A percentile compares a stretch with the other conserved stretches of the same genome.
These are phyloP conservation scores for Bidens hawaiensis DNA, from an alignment of 140 eudicot species.

Conservation along the genomic window DNA sequence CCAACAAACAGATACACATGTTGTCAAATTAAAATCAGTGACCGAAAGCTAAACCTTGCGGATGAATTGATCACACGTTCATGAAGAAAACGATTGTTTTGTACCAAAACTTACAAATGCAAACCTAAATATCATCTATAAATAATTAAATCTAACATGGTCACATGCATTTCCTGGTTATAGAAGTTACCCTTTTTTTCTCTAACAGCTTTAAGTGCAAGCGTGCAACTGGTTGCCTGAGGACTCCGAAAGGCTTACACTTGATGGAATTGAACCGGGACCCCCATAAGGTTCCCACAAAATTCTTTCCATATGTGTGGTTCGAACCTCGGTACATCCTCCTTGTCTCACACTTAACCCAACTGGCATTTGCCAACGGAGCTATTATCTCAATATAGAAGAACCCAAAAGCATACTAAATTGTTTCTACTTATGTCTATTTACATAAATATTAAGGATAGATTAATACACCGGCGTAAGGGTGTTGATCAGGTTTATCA, in stretches of 20 bases:
- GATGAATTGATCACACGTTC: constrained; percentile 2
- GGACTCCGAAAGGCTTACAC: no score
- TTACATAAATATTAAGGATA: constrained; percentile 12
- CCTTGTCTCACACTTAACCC: no score
- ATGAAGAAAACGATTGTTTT: constrained; percentile 4
- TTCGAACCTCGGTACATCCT: no score
- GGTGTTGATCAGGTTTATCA: no score
- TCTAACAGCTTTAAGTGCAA: no score
- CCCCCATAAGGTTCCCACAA: no score
- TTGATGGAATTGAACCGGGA: no score
- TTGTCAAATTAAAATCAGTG: constrained; percentile 4
- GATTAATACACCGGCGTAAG: not conserved
- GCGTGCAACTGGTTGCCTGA: no score
- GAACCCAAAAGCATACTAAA: not conserved
- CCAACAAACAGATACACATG: constrained; percentile 14
- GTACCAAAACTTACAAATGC: not conserved
- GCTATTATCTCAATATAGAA: not conserved
- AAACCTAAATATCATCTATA: constrained; percentile 2
- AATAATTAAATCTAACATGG: not conserved
- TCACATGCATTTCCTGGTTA: not conserved
- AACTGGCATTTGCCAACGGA: no score
- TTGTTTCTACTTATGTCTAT: not conserved
- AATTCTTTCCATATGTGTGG: no score
- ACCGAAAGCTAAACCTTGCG: constrained; percentile 4
- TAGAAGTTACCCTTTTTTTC: not conserved